Evolutionary conservation across 1,284 basidiomycete species (phyloP).

Genomic region (Puccinia polysora): DNA sequence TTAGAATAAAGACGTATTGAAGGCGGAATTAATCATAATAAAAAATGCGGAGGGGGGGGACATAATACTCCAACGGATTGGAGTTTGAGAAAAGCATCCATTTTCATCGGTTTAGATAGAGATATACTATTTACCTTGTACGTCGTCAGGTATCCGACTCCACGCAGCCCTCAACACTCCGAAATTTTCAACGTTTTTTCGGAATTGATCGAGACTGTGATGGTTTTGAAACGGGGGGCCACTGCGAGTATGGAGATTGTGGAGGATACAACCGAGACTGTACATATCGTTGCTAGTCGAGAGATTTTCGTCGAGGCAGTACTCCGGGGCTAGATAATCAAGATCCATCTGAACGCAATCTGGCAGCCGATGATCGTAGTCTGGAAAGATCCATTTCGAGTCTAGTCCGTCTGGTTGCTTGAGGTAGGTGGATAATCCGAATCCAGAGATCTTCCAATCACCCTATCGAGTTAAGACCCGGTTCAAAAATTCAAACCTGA

Average conservation of each 20-base stretch:
- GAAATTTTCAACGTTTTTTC: constrained; percentile 71
- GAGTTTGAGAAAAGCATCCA: no score
- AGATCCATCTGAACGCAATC: constrained; percentile 81
- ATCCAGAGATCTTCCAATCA: constrained; percentile 93
- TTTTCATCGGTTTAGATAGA: no score
- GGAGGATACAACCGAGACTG: constrained; percentile 78
- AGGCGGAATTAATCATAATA: no score
- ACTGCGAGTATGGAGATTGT: constrained; percentile 78
- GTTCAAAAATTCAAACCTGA: constrained; percentile 49
- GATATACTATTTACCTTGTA: constrained; percentile 45
- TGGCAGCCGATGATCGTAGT: constrained; percentile 74
- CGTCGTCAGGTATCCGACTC: constrained; percentile 49
- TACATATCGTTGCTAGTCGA: constrained; percentile 88
- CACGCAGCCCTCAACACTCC: constrained; percentile 48
- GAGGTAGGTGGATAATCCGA: constrained; percentile 78
- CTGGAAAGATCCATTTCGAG: constrained; percentile 80
- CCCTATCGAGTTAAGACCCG: constrained; percentile 60
- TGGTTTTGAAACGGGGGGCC: constrained; percentile 81
- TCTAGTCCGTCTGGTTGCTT: constrained; percentile 65
- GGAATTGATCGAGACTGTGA: constrained; percentile 69
- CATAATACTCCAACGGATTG: no score
- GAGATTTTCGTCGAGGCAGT: constrained; percentile 80
- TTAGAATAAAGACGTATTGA: no score
- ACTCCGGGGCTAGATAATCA: constrained; percentile 94
- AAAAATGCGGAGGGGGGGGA: no score